Base-by-base conservation (phyloP, 2,329 filamentous ascomycete genomes). In the Aspergillus sp. region DNA sequence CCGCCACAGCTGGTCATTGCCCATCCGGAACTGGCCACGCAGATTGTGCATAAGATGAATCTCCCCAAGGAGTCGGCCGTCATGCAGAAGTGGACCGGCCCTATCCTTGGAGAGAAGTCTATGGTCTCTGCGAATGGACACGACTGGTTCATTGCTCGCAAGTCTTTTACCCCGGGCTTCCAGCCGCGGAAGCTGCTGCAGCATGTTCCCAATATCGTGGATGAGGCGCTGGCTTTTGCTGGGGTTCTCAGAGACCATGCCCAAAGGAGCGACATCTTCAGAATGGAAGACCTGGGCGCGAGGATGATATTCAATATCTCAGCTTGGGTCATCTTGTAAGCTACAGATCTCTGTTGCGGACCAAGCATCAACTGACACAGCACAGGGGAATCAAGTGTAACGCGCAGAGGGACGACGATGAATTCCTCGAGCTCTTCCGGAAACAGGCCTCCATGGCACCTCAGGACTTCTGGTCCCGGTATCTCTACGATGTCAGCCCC, bases 21-120 rank as follows among this genome's bases (percentile, higher is more conserved):
- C 48, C 60, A 74, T 47, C 71, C 74, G 2, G 69, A 69, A 5
- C 64, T 77, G 32, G 69, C 68, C 40, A 61, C 69, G 5, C 71
- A 73, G 44, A 68, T 75, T 50, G 70, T 65, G n/a, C 71, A 75
- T 53, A 66, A 67, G 13, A 60, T 61, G 42, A 62, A 63, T 20
- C 64, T 69, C 9, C 68, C 68, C 31, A 77, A 77, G 56, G 60
- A 62, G 34, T 61, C 57, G n/a, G 57, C 57, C 9, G 51, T 65
- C 1, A 56, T 71, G 31, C 57, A 62, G 19, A 61, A 62, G n/a
- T 62, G 71, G 45, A 52, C 50, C 1, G 63, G 62, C 7, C 54
- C 51, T 9, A 58, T 67, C 7, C 55, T 64, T 23, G 65, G 66
- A 19, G 55, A 65, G 10, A 69, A 73, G 43, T 57, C 75, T 2